These are phyloP conservation scores for Phialophora chinensis DNA, from an alignment of 2,329 filamentous ascomycete genomes.

Conservation along the genomic window DNA sequence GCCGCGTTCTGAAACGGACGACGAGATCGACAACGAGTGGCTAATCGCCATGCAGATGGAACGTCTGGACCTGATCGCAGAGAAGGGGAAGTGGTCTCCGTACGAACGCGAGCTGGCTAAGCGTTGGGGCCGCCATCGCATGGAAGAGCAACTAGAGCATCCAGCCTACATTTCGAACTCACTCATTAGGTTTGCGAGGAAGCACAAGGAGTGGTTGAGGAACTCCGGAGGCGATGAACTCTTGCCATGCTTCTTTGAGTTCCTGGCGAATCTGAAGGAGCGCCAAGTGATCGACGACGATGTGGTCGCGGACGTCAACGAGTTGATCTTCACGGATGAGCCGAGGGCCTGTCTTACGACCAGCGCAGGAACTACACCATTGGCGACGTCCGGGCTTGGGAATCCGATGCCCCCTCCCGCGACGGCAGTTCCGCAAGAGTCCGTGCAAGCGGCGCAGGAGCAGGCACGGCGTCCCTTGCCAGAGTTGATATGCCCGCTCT, in stretches of 20 bases:
- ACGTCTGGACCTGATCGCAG: conserved; percentile 31
- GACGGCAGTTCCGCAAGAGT: background rate
- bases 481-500: conserved; percentile 4
- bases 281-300: conserved; percentile 31
- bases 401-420: background rate
- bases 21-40: conserved; percentile 39
- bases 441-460: background rate
- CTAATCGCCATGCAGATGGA: conserved; percentile 37
- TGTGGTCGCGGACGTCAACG: conserved; percentile 33
- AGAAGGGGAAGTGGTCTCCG: conserved; percentile 30
- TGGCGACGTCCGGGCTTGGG: conserved; percentile 17
- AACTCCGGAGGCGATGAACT: conserved; percentile 27
- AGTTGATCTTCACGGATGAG: conserved; percentile 25
- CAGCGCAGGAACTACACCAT: background rate
- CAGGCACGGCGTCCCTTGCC: background rate
- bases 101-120: conserved; percentile 33
- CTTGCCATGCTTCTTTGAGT: conserved; percentile 27
- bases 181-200: conserved; percentile 39
- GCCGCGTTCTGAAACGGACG: conserved; percentile 37
- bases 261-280: conserved; percentile 33
- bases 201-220: conserved; percentile 34
- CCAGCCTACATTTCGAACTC: conserved; percentile 37
- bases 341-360: background rate
- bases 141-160: conserved; percentile 38
- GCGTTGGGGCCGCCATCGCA: conserved; percentile 37